A percentile compares a stretch with the other conserved stretches of the same genome.
Evolutionary conservation across 2,329 filamentous ascomycete species (phyloP).

Genomic region (Plectosphaerella plurivora): DNA sequence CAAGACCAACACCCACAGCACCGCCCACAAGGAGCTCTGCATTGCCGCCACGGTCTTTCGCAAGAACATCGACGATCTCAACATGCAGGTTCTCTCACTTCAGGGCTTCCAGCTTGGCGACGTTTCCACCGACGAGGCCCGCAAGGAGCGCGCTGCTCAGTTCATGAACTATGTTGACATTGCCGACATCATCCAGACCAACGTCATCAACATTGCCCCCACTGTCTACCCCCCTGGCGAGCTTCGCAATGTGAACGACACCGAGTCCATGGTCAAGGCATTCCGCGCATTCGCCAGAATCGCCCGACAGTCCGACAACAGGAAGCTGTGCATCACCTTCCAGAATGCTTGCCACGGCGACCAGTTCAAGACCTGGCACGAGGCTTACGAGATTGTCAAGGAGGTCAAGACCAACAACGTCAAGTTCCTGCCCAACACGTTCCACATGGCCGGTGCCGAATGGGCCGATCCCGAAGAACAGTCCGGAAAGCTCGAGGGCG

Average conservation of each 20-base stretch:
- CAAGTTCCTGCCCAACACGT: constrained; percentile 21
- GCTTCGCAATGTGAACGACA: not conserved
- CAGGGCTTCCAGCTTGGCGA: constrained; percentile 16
- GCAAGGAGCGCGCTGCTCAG: constrained; percentile 1
- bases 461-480: constrained; percentile 3
- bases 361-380: constrained; percentile 8
- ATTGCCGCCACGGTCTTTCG: constrained; percentile 3
- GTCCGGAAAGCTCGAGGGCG: not conserved
- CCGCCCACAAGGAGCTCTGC: not conserved
- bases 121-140: constrained; percentile 7
- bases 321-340: constrained; percentile 11
- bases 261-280: not conserved
- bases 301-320: not conserved
- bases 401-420: constrained; percentile 3
- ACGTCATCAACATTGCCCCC: constrained; percentile 7
- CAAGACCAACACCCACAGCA: not conserved
- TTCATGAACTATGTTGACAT: constrained; percentile 12
- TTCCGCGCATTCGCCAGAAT: not conserved
- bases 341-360: constrained; percentile 15
- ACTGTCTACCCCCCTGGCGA: not conserved
- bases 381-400: constrained; percentile 10
- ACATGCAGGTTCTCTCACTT: constrained; percentile 12
- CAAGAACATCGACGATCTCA: constrained; percentile 2
- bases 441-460: constrained; percentile 16
- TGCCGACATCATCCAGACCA: constrained; percentile 8